These are phyloP conservation scores for Monilinia fructigena DNA, from an alignment of 2,329 filamentous ascomycete species.

Conservation along the genomic window DNA sequence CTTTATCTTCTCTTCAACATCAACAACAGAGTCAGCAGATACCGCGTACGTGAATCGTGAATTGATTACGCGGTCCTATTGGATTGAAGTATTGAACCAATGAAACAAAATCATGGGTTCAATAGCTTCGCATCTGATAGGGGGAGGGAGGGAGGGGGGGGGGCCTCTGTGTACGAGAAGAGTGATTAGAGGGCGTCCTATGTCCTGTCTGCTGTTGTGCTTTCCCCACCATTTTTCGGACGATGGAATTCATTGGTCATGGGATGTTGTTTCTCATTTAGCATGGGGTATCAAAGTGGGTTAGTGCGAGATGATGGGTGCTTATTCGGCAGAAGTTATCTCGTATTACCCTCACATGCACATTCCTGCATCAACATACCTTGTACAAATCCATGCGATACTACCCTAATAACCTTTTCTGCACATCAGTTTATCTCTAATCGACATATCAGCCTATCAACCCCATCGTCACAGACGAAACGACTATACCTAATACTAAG, in stretches of 20 bases:
- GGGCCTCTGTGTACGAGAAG: background rate
- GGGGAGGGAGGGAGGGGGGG: background rate
- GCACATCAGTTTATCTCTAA: conserved; percentile 18
- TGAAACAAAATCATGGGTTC: conserved; percentile 5
- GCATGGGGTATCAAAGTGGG: conserved; percentile 25
- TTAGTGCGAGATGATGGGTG: conserved; percentile 16
- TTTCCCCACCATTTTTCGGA: background rate
- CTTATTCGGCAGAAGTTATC: conserved; percentile 22
- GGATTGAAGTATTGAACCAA: conserved; percentile 18
- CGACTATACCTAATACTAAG: background rate
- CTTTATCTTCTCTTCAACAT: conserved; percentile 30
- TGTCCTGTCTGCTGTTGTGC: conserved; percentile 17
- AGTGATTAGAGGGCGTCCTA: conserved; percentile 34
- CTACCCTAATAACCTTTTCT: conserved; percentile 14
- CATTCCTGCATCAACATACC: conserved; percentile 22
- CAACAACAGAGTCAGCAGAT: conserved; percentile 39
- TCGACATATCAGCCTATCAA: conserved; percentile 12
- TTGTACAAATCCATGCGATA: conserved; percentile 20
- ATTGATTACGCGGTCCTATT: conserved; percentile 29
- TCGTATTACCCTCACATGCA: conserved; percentile 34
- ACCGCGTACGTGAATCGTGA: conserved; percentile 34
- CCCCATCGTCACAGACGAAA: background rate
- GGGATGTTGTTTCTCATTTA: conserved; percentile 27
- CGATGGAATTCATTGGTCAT: conserved; percentile 34
- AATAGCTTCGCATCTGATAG: conserved; percentile 16